Evolutionary conservation across 805 yeast genomes (phyloP).

Genomic region (Groenewaldozyma tartarivorans): DNA sequence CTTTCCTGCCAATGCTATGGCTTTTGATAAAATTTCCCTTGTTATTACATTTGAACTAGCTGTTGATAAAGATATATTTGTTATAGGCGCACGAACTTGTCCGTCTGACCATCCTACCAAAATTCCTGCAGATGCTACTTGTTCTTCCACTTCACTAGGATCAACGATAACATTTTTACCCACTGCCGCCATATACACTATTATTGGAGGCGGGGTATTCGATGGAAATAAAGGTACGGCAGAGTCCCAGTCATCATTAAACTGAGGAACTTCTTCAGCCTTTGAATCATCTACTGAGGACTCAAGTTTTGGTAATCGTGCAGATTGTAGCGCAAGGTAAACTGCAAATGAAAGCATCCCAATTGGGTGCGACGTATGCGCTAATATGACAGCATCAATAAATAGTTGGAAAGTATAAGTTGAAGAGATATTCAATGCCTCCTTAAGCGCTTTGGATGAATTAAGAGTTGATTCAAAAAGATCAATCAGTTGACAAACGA

Average conservation of each 20-base stretch:
- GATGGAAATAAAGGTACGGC: constrained; percentile 38
- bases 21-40: constrained; percentile 33
- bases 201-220: constrained; percentile 57
- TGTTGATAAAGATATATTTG: constrained; percentile 51
- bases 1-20: constrained; percentile 47
- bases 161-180: constrained; percentile 67
- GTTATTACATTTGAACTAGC: constrained; percentile 13
- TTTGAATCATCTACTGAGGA: constrained; percentile 54
- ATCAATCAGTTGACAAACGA: constrained; percentile 54
- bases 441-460: constrained; percentile 39
- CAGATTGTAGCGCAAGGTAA: constrained; percentile 71
- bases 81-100: constrained; percentile 63
- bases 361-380: constrained; percentile 72
- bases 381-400: constrained; percentile 71
- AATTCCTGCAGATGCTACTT: constrained; percentile 77
- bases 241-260: constrained; percentile 77
- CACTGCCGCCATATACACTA: constrained; percentile 66
- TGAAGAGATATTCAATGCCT: constrained; percentile 52
- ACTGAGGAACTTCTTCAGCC: constrained; percentile 82
- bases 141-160: constrained; percentile 84
- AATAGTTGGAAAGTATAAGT: constrained; percentile 67
- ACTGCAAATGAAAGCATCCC: constrained; percentile 71
- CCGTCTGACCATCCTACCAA: constrained; percentile 62
- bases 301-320: constrained; percentile 61
- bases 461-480: constrained; percentile 40